A percentile compares a stretch with the other conserved stretches of the same genome.
These are phyloP conservation scores for Magnolia changhungtana DNA, from an alignment of 164 flowering plant genomes.

Conservation along the genomic window DNA sequence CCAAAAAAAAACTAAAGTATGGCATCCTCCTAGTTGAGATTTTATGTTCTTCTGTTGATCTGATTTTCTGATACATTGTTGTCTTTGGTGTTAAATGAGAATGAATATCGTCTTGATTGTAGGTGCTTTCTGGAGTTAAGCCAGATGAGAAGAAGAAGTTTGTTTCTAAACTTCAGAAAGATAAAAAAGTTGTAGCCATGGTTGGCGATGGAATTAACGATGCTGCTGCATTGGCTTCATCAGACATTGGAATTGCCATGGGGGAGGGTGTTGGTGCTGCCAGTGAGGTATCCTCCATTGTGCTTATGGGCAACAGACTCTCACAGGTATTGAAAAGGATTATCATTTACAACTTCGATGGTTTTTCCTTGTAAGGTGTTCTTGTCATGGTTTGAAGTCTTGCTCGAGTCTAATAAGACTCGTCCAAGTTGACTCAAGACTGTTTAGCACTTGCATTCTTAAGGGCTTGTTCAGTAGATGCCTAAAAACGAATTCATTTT, in stretches of 20 bases:
- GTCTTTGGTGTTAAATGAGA: background rate
- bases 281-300: conserved; percentile 90
- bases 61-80: background rate
- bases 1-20: no score
- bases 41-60: background rate
- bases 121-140: conserved; percentile 87
- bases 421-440: no score
- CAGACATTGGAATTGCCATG: conserved; percentile 89
- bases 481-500: no score
- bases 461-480: no score
- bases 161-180: conserved; percentile 64
- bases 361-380: no score
- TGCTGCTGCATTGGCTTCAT: conserved; percentile 94
- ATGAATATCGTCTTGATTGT: conserved; percentile 16
- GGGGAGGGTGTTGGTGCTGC: conserved; percentile 98
- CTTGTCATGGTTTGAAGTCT: no score
- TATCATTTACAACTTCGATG: no score
- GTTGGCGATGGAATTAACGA: conserved; percentile 99
- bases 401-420: no score
- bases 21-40: background rate
- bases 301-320: conserved; percentile 81
- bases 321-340: conserved; percentile 57
- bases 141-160: conserved; percentile 80
- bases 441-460: no score
- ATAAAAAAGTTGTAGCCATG: conserved; percentile 77